These are phyloP conservation scores for Cronartium ribicola DNA, from an alignment of 1,284 basidiomycete species.

Conservation along the genomic window DNA sequence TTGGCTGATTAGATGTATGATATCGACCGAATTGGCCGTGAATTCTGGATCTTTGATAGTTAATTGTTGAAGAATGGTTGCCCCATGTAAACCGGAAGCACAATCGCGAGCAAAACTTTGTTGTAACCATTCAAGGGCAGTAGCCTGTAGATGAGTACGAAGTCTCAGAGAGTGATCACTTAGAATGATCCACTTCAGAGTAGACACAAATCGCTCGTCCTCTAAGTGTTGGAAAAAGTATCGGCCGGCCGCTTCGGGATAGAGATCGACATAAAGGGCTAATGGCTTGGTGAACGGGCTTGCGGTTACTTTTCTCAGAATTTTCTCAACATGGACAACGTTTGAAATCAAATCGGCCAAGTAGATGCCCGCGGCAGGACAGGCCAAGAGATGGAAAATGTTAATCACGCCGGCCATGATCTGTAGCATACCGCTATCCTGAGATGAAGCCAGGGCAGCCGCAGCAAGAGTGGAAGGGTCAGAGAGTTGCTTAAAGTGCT, in stretches of 20 bases:
- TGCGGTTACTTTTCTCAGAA: slow-evolving; percentile 79
- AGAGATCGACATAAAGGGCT: slow-evolving; percentile 84
- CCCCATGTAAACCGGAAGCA: slow-evolving; percentile 31
- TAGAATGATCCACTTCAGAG: slow-evolving; percentile 44
- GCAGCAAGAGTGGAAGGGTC: slow-evolving; percentile 74
- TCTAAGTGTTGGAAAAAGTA: slow-evolving; percentile 77
- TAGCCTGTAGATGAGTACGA: slow-evolving; percentile 44
- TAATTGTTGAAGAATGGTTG: slow-evolving; percentile 38
- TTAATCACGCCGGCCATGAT: slow-evolving; percentile 91
- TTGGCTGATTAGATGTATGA: slow-evolving; percentile 36
- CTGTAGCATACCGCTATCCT: slow-evolving; percentile 84
- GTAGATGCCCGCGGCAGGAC: slow-evolving; percentile 83
- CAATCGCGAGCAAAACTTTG: slow-evolving; percentile 20
- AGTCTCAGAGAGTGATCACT: slow-evolving; percentile 48
- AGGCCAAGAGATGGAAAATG: slow-evolving; percentile 89
- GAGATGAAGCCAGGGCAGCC: slow-evolving; percentile 70
- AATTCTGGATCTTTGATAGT: slow-evolving; percentile 26
- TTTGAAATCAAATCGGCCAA: slow-evolving; percentile 77
- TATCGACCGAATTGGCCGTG: slow-evolving; percentile 21
- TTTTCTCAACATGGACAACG: slow-evolving; percentile 88
- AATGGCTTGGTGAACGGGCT: slow-evolving; percentile 94
- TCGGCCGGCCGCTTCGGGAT: slow-evolving; percentile 75
- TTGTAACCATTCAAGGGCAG: slow-evolving; percentile 30
- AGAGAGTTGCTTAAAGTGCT: slow-evolving; percentile 87
- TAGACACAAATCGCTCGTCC: slow-evolving; percentile 50